A percentile compares a stretch with the other conserved stretches of the same genome.
phyloP scores from a whole-genome alignment of 1,139 yeast genomes.

The Meyerozyma sp. region DNA sequence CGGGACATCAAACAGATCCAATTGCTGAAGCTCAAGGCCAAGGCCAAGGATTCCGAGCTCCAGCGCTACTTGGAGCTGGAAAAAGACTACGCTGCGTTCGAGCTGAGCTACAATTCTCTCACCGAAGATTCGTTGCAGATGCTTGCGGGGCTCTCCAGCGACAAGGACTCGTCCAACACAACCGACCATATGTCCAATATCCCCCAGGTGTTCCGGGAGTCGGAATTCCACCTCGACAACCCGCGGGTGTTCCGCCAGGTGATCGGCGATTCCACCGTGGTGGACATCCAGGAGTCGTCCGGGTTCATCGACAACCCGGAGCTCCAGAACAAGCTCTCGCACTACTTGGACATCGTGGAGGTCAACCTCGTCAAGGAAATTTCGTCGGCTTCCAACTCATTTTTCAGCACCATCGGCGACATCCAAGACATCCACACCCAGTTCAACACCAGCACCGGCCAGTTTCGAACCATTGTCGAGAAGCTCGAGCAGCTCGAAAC shows the following conservation, averaged over 20 bases:
- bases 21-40: conserved; percentile 51
- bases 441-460: conserved; percentile 47
- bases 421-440: conserved; percentile 57
- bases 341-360: conserved; percentile 83
- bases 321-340: conserved; percentile 76
- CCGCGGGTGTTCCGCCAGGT: conserved; percentile 80
- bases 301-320: conserved; percentile 37
- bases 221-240: conserved; percentile 76
- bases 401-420: conserved; percentile 79
- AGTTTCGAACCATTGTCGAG: conserved; percentile 40
- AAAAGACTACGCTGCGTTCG: conserved; percentile 52
- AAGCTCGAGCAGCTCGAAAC: conserved; percentile 40
- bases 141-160: conserved; percentile 23
- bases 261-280: conserved; percentile 25
- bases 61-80: conserved; percentile 41
- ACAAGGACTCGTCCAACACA: conserved; percentile 8
- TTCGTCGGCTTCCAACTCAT: conserved; percentile 76
- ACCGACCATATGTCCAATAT: conserved; percentile 29
- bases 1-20: conserved; percentile 83
- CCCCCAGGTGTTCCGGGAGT: conserved; percentile 65
- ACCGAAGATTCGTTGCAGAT: conserved; percentile 47
- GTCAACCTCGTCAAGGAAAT: conserved; percentile 75
- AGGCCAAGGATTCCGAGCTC: conserved; percentile 46
- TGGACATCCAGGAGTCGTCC: conserved; percentile 4
- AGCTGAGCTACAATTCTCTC: conserved; percentile 42